phyloP scores from a whole-genome alignment of 164 flowering plant species.

The Chimonanthus praecox region DNA sequence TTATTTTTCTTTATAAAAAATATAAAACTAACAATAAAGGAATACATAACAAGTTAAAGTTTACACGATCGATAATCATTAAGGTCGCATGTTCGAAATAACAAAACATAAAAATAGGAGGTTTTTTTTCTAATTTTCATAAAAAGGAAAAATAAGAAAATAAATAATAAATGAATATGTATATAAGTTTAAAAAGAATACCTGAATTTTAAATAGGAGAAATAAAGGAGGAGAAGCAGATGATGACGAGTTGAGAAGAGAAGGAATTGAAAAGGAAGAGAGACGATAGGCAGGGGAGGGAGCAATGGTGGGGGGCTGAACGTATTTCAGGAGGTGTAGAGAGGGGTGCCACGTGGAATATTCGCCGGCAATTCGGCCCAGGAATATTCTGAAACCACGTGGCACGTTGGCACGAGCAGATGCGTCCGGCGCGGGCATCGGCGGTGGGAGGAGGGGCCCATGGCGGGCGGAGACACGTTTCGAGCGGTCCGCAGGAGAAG shows the following conservation, averaged over 20 bases:
- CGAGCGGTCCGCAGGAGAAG: background rate
- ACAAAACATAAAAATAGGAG: too few relatives aligned
- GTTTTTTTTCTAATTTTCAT: too few relatives aligned
- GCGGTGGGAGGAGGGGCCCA: slow-evolving; percentile 8
- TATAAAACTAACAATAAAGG: too few relatives aligned
- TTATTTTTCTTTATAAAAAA: too few relatives aligned
- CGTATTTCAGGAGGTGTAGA: background rate
- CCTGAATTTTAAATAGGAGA: background rate
- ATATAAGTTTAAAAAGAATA: too few relatives aligned
- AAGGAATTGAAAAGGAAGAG: background rate
- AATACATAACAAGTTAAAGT: too few relatives aligned
- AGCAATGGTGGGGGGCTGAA: background rate
- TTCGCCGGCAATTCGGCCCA: slow-evolving; percentile 6
- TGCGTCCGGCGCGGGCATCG: slow-evolving; percentile 2
- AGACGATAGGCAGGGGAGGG: too few relatives aligned
- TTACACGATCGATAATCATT: too few relatives aligned
- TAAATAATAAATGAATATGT: too few relatives aligned
- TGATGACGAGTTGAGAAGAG: background rate
- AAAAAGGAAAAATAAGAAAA: too few relatives aligned
- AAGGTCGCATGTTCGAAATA: too few relatives aligned
- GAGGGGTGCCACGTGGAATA: slow-evolving; percentile 10
- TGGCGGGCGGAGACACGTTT: slow-evolving; percentile 7
- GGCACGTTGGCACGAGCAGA: slow-evolving; percentile 11
- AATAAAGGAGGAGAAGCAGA: background rate
- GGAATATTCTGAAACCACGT: slow-evolving; percentile 13